phyloP scores from a whole-genome alignment of 164 flowering plant genomes.

The Litsea cubeba region DNA sequence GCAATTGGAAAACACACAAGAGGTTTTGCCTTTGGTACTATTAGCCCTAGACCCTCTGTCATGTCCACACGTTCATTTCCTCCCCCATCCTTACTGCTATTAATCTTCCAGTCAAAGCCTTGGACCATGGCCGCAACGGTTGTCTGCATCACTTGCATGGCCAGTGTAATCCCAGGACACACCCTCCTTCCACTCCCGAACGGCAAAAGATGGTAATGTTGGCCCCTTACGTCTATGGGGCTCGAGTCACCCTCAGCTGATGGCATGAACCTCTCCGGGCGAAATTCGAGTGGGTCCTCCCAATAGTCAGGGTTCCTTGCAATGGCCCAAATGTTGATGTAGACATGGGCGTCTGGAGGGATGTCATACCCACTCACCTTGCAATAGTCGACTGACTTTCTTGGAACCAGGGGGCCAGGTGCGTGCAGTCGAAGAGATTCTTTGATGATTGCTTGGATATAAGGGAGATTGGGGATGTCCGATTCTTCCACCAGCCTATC shows the following conservation, averaged over 20 bases:
- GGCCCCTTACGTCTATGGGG: constrained; percentile 26
- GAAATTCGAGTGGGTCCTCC: constrained; percentile 9
- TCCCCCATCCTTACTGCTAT: neutral
- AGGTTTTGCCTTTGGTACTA: constrained; percentile 1
- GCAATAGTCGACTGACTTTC: constrained; percentile 7
- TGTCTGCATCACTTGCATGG: constrained; percentile 5
- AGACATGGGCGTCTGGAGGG: neutral
- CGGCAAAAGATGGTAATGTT: constrained; percentile 27
- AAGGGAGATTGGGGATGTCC: constrained; percentile 13
- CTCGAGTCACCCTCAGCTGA: neutral
- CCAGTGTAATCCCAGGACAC: constrained; percentile 18
- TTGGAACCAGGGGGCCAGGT: constrained; percentile 1
- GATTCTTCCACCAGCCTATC: constrained; percentile 9
- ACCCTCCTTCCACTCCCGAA: constrained; percentile 32
- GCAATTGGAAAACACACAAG: constrained; percentile 1
- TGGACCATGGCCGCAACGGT: constrained; percentile 10
- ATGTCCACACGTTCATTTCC: neutral
- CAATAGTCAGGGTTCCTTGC: constrained; percentile 8
- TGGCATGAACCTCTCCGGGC: constrained; percentile 11
- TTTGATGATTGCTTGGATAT: constrained; percentile 8
- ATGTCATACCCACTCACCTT: constrained; percentile 9
- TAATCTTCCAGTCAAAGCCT: constrained; percentile 11
- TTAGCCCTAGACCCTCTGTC: neutral
- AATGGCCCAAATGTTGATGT: constrained; percentile 7
- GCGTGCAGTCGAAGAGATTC: constrained; percentile 7